Evolutionary conservation across 176 grass and related monocot genomes (phyloP).

Genomic region (Triticum timopheevii): DNA sequence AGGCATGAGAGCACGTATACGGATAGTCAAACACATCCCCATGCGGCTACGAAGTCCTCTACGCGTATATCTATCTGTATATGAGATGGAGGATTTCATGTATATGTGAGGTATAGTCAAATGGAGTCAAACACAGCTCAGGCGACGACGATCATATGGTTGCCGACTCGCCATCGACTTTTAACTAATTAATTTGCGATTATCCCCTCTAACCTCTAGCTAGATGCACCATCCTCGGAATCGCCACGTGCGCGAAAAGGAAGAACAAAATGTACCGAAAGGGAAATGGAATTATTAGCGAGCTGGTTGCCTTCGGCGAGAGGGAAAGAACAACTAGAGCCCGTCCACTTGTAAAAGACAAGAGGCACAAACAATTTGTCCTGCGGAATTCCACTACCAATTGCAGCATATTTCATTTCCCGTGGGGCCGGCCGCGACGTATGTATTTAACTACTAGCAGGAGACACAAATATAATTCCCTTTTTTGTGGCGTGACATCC

Average conservation of each 20-base stretch:
- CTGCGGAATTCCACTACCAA: slow-evolving; percentile 24
- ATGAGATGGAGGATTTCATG: slow-evolving; percentile 7
- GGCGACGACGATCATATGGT: neutral
- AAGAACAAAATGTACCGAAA: slow-evolving; percentile 29
- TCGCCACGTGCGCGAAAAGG: slow-evolving; percentile 13
- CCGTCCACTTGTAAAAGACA: slow-evolving; percentile 32
- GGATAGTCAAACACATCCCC: neutral
- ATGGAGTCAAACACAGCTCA: slow-evolving; percentile 15
- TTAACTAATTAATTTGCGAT: neutral
- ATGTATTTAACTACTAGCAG: neutral
- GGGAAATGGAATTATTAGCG: slow-evolving; percentile 21
- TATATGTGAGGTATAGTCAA: slow-evolving; percentile 13
- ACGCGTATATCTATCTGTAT: neutral
- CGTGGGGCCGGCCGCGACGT: neutral
- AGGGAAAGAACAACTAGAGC: slow-evolving; percentile 39
- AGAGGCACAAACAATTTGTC: neutral
- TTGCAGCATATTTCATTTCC: slow-evolving; percentile 33
- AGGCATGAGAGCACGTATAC: neutral
- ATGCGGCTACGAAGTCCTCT: neutral
- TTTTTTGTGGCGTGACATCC: neutral
- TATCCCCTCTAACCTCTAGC: neutral
- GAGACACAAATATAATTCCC: slow-evolving; percentile 26
- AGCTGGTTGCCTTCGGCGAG: slow-evolving; percentile 32
- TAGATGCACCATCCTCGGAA: neutral
- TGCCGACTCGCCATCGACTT: neutral